These are phyloP conservation scores for Microsporum ferrugineum DNA, from an alignment of 2,329 filamentous ascomycete genomes.

Conservation along the genomic window DNA sequence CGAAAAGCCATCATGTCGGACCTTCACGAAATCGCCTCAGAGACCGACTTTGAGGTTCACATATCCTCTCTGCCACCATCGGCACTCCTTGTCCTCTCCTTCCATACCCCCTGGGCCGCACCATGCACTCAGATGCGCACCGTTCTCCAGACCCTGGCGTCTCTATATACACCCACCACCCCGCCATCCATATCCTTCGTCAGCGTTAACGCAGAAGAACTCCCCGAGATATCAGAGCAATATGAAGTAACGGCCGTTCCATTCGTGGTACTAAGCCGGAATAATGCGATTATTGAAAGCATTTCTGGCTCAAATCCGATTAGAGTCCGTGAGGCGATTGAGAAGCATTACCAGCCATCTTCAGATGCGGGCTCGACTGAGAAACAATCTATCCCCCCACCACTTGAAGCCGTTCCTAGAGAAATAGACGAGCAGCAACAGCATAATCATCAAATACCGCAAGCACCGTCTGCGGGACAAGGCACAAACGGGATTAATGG, in stretches of 20 bases:
- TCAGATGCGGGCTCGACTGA: conserved; percentile 23
- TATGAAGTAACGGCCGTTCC: conserved; percentile 95
- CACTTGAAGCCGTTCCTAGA: conserved; percentile 31
- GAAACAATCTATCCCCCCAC: conserved; percentile 28
- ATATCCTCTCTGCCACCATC: conserved; percentile 54
- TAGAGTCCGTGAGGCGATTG: conserved; percentile 74
- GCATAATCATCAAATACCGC: conserved; percentile 13
- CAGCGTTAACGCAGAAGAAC: conserved; percentile 84
- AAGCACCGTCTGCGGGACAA: conserved; percentile 21
- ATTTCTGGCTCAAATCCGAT: conserved; percentile 82
- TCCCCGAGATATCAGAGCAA: conserved; percentile 78
- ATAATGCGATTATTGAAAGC: conserved; percentile 65
- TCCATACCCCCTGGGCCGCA: conserved; percentile 93
- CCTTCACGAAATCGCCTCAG: conserved; percentile 63
- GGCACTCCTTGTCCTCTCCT: conserved; percentile 74
- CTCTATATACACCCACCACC: conserved; percentile 62
- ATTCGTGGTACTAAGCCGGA: conserved; percentile 72
- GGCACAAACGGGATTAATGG: conserved; percentile 12
- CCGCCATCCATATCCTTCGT: conserved; percentile 68
- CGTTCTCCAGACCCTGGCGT: conserved; percentile 73
- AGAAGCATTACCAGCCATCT: conserved; percentile 57
- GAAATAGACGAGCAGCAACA: conserved; percentile 19
- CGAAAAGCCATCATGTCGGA: conserved; percentile 50
- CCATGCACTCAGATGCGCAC: conserved; percentile 90
- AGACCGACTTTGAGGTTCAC: conserved; percentile 60